A percentile compares a stretch with the other conserved stretches of the same genome.
Evolutionary conservation across 2,329 filamentous ascomycete species (phyloP).

Genomic region (Aspergillus sp.): DNA sequence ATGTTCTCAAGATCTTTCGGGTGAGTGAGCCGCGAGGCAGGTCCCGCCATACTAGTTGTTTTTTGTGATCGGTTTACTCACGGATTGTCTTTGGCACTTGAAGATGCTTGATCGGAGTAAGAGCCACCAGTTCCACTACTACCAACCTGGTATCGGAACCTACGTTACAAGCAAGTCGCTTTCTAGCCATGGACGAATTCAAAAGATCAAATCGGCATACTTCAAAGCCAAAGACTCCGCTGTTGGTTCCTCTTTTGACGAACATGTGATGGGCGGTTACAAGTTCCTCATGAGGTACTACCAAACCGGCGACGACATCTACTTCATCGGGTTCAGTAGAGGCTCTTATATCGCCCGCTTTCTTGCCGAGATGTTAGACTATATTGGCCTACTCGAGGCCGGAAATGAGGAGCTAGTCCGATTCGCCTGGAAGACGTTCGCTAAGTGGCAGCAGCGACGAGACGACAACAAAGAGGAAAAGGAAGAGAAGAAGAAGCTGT

Average conservation of each 20-base stretch:
- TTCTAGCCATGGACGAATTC: constrained; percentile 31
- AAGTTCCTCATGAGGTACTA: constrained; percentile 77
- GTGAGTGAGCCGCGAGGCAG: constrained; percentile 27
- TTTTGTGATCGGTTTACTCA: neutral
- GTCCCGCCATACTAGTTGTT: constrained; percentile 5
- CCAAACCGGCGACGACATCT: constrained; percentile 60
- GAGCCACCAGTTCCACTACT: constrained; percentile 45
- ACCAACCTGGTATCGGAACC: constrained; percentile 49
- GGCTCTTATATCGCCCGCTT: constrained; percentile 74
- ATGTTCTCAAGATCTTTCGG: constrained; percentile 50
- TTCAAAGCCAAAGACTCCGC: constrained; percentile 63
- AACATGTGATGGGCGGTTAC: constrained; percentile 82
- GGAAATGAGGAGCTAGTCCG: constrained; percentile 83
- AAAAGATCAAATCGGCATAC: constrained; percentile 56
- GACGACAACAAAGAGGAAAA: constrained; percentile 26
- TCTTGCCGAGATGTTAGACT: constrained; percentile 80
- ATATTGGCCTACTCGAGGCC: constrained; percentile 74
- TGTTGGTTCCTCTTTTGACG: constrained; percentile 75
- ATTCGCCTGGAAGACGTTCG: constrained; percentile 71
- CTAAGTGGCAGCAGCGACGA: constrained; percentile 44
- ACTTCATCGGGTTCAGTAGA: constrained; percentile 73
- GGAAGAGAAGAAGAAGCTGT: constrained; percentile 53
- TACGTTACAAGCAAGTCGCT: constrained; percentile 44
- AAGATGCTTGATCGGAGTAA: constrained; percentile 46
- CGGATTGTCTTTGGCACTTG: neutral